Conservation (phyloP, 2,329 filamentous ascomycete species). For the Penicillium sp. region DNA sequence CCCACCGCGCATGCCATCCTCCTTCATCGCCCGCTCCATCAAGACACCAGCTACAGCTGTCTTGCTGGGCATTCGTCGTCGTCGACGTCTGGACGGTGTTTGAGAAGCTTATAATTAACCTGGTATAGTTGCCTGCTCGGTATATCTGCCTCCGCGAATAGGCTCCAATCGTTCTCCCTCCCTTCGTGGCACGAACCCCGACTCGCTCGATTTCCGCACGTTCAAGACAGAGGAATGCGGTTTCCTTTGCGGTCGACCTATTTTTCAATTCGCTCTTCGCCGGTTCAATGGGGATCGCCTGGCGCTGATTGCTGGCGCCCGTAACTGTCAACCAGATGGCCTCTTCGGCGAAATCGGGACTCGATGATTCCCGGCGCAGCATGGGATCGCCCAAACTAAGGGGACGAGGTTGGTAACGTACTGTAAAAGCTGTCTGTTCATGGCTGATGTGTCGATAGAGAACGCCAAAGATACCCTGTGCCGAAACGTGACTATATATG, state of each 20-base stretch:
- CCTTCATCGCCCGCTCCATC: slow-evolving; percentile 11
- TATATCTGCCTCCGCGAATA: not conserved
- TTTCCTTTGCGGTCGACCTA: slow-evolving; percentile 25
- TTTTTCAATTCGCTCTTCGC: slow-evolving; percentile 24
- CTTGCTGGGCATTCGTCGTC: slow-evolving; percentile 14
- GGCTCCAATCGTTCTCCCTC: not conserved
- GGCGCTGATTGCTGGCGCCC: slow-evolving; percentile 33
- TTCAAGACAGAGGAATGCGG: slow-evolving; percentile 34
- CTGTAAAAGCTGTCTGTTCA: no score
- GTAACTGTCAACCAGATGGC: slow-evolving; percentile 37
- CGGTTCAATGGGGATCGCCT: slow-evolving; percentile 38
- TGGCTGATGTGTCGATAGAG: slow-evolving; percentile 44
- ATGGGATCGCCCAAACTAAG: slow-evolving; percentile 47
- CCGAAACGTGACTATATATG: slow-evolving; percentile 89
- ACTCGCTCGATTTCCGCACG: slow-evolving; percentile 14
- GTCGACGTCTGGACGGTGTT: slow-evolving; percentile 8
- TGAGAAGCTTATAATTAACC: not conserved
- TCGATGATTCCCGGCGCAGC: slow-evolving; percentile 44
- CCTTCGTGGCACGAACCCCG: slow-evolving; percentile 15
- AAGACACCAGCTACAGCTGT: slow-evolving; percentile 8
- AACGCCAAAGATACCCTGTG: slow-evolving; percentile 84
- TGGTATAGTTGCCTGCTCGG: slow-evolving; percentile 3
- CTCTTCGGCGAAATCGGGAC: slow-evolving; percentile 39
- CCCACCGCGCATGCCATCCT: slow-evolving; percentile 13
- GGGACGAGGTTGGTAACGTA: slow-evolving; percentile 47